Evolutionary conservation across 1,284 basidiomycete species (phyloP), one percentile per base, ranked within the genome.

Genomic region (Ganoderma multipileum): DNA sequence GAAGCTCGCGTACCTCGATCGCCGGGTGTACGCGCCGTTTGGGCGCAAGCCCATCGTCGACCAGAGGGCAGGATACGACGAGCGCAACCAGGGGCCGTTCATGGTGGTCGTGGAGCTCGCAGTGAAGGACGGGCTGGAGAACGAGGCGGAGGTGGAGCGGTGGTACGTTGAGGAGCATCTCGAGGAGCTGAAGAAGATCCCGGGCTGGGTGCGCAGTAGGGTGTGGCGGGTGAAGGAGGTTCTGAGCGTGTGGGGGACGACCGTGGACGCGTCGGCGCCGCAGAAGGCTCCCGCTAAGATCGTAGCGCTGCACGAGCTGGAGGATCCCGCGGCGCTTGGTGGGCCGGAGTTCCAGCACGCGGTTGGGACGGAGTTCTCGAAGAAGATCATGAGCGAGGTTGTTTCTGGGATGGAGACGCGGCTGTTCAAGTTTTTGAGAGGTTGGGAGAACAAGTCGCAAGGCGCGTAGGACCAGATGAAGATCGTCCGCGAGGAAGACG

Each of bases 1-100:
- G 59, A 77, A 83, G 50, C 76, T 89, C 41, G 83, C 81, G 67
- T 70, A 85, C 23, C 79, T 90, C 38, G 87, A 89, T 72, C 81
- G 89, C 52, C 80, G 86, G 60, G 83, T 83, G 2, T 88, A 85
- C 69, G 83, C 36, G 8, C 58, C 58, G 12, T 41, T 60, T 23
- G 58, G 58, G 3, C 36, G 38, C n/a, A 39, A 60, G 58, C 58
- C 58, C 23, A 60, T 60, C 23, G 38, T 5, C 38, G 58, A n/a
- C 11, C n/a, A 28, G 58, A 28, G 38, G 23, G 58, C 23, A 14
- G 58, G 58, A 26, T 60, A 60, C 16, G 58, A 60, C 39, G 58
- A 60, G 26, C 38, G 38, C 2, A 60, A 28, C 58, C 58, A 36
- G 8, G 58, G 58, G n/a, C 58, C 58, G 39, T 60, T 60, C 58